Evolutionary conservation across 2,329 filamentous ascomycete genomes (phyloP).

Genomic region (Laburnicola sp.): DNA sequence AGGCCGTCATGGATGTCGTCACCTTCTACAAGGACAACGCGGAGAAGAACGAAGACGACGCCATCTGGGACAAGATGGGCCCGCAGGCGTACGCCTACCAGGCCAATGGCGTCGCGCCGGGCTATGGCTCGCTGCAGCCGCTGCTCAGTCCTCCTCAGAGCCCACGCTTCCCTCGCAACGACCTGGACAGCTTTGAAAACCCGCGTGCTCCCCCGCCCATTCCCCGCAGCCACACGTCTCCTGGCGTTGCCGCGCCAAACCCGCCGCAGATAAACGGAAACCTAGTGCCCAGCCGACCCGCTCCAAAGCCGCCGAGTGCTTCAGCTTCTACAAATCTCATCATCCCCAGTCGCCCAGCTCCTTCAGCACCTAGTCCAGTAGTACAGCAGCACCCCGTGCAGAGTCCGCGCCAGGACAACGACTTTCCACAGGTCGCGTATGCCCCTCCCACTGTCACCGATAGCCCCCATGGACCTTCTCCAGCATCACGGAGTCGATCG

Average conservation of each 20-base stretch:
- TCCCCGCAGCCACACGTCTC: constrained; percentile 54
- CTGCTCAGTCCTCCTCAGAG: constrained; percentile 79
- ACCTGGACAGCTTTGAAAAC: constrained; percentile 95
- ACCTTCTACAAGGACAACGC: constrained; percentile 96
- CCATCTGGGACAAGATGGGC: constrained; percentile 94
- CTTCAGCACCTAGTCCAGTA: constrained; percentile 57
- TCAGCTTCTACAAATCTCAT: constrained; percentile 51
- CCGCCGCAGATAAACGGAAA: constrained; percentile 49
- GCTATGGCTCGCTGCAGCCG: constrained; percentile 50
- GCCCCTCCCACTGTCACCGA: constrained; percentile 48
- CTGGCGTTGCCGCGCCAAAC: constrained; percentile 51
- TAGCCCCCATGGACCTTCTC: constrained; percentile 38
- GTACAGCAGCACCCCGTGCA: constrained; percentile 31
- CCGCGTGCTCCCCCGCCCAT: constrained; percentile 90
- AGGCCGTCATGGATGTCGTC: constrained; percentile 93
- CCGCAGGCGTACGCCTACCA: constrained; percentile 59
- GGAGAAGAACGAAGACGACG: constrained; percentile 77
- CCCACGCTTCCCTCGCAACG: constrained; percentile 84
- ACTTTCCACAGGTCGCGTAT: constrained; percentile 49
- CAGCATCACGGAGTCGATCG: constrained; percentile 46
- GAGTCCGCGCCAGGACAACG: constrained; percentile 42
- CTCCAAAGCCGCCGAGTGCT: constrained; percentile 76
- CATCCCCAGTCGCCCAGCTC: constrained; percentile 60
- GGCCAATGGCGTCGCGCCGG: constrained; percentile 34
- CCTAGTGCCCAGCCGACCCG: constrained; percentile 78